Percentiles rank a stretch among this genome's conserved stretches.
phyloP scores from a whole-genome alignment of 75 land plant genomes.

The Sequoia sempervirens region DNA sequence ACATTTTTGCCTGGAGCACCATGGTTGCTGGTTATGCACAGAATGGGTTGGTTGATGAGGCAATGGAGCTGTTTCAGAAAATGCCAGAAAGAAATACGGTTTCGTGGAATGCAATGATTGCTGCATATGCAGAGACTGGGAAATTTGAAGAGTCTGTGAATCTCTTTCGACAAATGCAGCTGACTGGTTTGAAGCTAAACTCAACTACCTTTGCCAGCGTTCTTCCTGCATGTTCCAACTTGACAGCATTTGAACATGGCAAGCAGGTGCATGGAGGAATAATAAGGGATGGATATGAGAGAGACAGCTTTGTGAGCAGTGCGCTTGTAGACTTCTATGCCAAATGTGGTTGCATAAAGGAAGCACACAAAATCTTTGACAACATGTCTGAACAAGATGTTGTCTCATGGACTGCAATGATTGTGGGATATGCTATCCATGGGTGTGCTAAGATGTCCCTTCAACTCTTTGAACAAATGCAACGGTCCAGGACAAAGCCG shows the following conservation, averaged over 20 bases:
- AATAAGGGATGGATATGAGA: constrained; percentile 21
- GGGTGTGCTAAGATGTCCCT: constrained; percentile 23
- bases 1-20: constrained; percentile 14
- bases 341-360: constrained; percentile 37
- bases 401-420: constrained; percentile 64
- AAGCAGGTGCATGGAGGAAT: constrained; percentile 37
- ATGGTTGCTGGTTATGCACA: constrained; percentile 16
- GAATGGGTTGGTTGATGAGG: constrained; percentile 14
- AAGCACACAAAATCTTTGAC: constrained; percentile 35
- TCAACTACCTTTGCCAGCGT: constrained; percentile 38
- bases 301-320: constrained; percentile 36
- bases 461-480: constrained; percentile 21
- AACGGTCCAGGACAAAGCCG: constrained; percentile 1
- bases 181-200: constrained; percentile 11
- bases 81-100: constrained; percentile 43
- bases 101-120: constrained; percentile 53
- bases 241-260: constrained; percentile 20
- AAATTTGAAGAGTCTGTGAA: constrained; percentile 16
- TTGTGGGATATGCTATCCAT: constrained; percentile 45
- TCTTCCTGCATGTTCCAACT: constrained; percentile 39
- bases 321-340: constrained; percentile 58
- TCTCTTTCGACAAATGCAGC: constrained; percentile 26
- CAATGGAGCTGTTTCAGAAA: constrained; percentile 20
- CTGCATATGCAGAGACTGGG: constrained; percentile 24
- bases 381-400: constrained; percentile 29